Percentiles rank a stretch among this genome's conserved stretches.
Evolutionary conservation across 2,329 filamentous ascomycete genomes (phyloP).

Genomic region (Dendryphion nanum): DNA sequence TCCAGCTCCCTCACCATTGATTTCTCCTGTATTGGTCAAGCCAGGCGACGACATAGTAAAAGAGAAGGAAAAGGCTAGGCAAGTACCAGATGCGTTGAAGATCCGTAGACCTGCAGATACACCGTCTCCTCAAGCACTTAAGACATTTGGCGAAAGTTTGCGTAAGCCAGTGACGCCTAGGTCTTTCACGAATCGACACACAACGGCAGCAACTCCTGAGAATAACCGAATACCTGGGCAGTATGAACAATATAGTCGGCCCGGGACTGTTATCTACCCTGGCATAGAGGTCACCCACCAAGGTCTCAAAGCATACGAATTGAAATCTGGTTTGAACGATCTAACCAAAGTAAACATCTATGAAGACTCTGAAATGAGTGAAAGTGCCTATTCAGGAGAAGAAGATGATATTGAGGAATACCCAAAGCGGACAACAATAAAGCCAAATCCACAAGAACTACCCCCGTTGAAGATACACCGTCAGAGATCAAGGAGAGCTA

Average conservation of each 20-base stretch:
- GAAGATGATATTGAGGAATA: slow-evolving; percentile 27
- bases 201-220: slow-evolving; percentile 10
- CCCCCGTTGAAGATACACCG: slow-evolving; percentile 21
- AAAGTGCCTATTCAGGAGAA: slow-evolving; percentile 29
- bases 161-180: slow-evolving; percentile 18
- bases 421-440: slow-evolving; percentile 20
- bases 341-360: slow-evolving; percentile 25
- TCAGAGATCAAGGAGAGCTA: not conserved
- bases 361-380: slow-evolving; percentile 29
- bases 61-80: slow-evolving; percentile 11
- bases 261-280: slow-evolving; percentile 12
- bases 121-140: slow-evolving; percentile 6
- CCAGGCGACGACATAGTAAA: not conserved
- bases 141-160: slow-evolving; percentile 20
- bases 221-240: slow-evolving; percentile 10
- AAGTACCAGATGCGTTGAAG: slow-evolving; percentile 10
- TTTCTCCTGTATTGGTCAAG: not conserved
- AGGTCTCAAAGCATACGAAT: slow-evolving; percentile 17
- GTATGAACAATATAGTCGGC: slow-evolving; percentile 12
- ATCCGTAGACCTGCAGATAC: slow-evolving; percentile 14
- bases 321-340: slow-evolving; percentile 25
- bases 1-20: slow-evolving; percentile 3
- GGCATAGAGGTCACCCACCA: slow-evolving; percentile 11
- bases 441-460: slow-evolving; percentile 17
- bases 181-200: slow-evolving; percentile 12